Evolutionary conservation across 2,329 filamentous ascomycete species (phyloP), one percentile per base, ranked within the genome.

Genomic region (Ascochyta viciae-villosae): DNA sequence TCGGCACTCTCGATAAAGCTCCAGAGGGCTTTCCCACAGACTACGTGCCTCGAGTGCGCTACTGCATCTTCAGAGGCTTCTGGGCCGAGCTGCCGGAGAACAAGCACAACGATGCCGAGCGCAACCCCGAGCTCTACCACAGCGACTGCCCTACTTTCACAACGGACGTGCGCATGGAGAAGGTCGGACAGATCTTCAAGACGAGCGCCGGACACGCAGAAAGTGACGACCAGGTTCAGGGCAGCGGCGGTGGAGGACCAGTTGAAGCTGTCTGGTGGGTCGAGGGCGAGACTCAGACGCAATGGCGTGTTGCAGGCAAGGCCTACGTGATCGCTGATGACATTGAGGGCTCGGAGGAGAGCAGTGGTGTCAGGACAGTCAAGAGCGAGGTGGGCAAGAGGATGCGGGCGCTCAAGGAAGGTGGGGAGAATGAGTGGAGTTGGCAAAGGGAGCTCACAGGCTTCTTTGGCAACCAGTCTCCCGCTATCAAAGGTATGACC

Each of bases 191-290:
- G 75, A 76, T 98, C 3, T 85, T 87, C 59, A 79, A 77, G 6
- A 81, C 77, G 5, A 79, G 78, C 10, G 72, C 76, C 23, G 81
- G 78, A 7, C 76, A 81, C 47, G 81, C 81, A 6, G 73, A 77
- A 29, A 75, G 76, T 31, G 71, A 68, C 6, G 78, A 66, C 62
- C 80, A 76, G 58, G 65, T 71, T 35, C 72, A 76, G 58, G 80
- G 86, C 51, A 82, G 81, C 59, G 87, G 87, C 9, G 83, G 88
- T 33, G 87, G 91, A 35, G 87, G 87, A 1, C 82, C 84, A 3
- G 86, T 94, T n/a, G 94, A 97, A 77, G 91, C 88, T 6, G 85
- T 92, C 10, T 95, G 90, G 74, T 98, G 93, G 94, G 80, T 87
- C 9, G 83, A 85, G 61, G 84, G 88, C 37, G 84, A 88, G 39